Percentiles rank a stretch among this genome's conserved stretches.
Conservation (phyloP, 2,329 filamentous ascomycete species). For the Myriosclerotinia curreyana region DNA sequence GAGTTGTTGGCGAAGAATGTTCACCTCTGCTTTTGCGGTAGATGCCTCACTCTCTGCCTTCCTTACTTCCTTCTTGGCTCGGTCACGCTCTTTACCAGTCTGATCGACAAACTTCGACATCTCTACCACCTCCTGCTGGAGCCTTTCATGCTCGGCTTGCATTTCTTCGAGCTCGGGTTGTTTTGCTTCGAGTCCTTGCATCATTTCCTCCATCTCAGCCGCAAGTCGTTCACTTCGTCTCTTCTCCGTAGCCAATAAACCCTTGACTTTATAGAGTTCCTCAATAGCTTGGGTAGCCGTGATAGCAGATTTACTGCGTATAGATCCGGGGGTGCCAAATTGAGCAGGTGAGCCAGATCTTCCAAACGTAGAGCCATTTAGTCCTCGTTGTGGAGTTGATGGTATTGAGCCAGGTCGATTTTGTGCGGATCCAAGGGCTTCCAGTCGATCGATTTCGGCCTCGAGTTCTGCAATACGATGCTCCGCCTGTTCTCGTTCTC, state of each 20-base stretch:
- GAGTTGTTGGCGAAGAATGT: constrained; percentile 80
- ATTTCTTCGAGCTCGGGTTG: constrained; percentile 86
- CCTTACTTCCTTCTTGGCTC: constrained; percentile 71
- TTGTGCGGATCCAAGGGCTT: constrained; percentile 49
- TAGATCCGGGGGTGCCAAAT: constrained; percentile 58
- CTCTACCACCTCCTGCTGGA: constrained; percentile 77
- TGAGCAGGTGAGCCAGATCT: constrained; percentile 54
- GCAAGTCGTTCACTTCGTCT: constrained; percentile 71
- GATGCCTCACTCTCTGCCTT: constrained; percentile 73
- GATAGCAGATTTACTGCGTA: constrained; percentile 53
- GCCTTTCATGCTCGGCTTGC: constrained; percentile 72
- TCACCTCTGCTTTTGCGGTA: constrained; percentile 63
- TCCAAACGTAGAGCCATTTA: constrained; percentile 53
- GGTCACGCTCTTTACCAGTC: constrained; percentile 75
- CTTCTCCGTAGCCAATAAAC: constrained; percentile 70
- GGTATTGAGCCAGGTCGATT: constrained; percentile 48
- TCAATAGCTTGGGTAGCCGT: constrained; percentile 63
- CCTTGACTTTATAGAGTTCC: constrained; percentile 65
- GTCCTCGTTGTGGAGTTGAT: constrained; percentile 53
- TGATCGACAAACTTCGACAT: constrained; percentile 83
- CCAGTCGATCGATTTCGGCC: constrained; percentile 56
- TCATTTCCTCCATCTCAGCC: constrained; percentile 78
- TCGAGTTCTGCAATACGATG: constrained; percentile 63
- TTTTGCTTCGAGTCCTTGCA: constrained; percentile 79
- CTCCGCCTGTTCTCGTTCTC: constrained; percentile 60